Conservation (phyloP, 106 monocot genomes). For the Dactylorhiza incarnata region DNA sequence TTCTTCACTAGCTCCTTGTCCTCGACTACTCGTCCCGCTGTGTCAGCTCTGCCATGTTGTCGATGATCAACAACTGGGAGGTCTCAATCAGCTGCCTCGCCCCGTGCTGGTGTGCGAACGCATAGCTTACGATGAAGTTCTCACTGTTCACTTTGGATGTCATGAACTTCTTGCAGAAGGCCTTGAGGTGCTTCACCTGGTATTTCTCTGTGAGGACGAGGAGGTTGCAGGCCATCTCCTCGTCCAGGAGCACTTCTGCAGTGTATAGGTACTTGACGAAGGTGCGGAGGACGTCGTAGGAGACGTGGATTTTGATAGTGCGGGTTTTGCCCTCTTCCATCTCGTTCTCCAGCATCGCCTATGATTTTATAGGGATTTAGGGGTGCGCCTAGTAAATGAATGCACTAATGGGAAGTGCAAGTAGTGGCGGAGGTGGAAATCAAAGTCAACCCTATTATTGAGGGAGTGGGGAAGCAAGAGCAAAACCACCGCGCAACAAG, state of each 20-base stretch:
- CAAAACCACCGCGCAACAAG: too few species aligned
- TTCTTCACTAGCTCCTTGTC: conserved; percentile 78
- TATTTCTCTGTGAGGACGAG: conserved; percentile 82
- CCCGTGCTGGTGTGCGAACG: conserved; percentile 70
- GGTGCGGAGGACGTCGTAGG: conserved; percentile 68
- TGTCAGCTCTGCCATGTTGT: conserved; percentile 64
- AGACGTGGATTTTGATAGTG: conserved; percentile 63
- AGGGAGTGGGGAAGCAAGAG: too few species aligned
- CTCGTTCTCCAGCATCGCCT: conserved; percentile 85
- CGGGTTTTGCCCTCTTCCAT: conserved; percentile 92
- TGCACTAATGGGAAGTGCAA: too few species aligned
- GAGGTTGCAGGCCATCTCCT: conserved; percentile 67
- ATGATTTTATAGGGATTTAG: too few species aligned
- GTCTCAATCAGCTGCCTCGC: conserved; percentile 62
- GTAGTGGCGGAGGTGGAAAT: too few species aligned
- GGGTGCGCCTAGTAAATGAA: too few species aligned
- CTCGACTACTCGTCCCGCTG: conserved; percentile 59
- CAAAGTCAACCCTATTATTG: too few species aligned
- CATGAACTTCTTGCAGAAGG: conserved; percentile 80
- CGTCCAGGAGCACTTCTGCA: conserved; percentile 75
- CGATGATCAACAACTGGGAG: conserved; percentile 53
- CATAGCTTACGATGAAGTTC: conserved; percentile 56
- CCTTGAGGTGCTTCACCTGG: conserved; percentile 87
- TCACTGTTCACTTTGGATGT: conserved; percentile 82
- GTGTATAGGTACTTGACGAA: conserved; percentile 90